These are phyloP conservation scores for Nyctanthes arbortristis DNA, from an alignment of 257 asterid genomes.

Conservation along the genomic window DNA sequence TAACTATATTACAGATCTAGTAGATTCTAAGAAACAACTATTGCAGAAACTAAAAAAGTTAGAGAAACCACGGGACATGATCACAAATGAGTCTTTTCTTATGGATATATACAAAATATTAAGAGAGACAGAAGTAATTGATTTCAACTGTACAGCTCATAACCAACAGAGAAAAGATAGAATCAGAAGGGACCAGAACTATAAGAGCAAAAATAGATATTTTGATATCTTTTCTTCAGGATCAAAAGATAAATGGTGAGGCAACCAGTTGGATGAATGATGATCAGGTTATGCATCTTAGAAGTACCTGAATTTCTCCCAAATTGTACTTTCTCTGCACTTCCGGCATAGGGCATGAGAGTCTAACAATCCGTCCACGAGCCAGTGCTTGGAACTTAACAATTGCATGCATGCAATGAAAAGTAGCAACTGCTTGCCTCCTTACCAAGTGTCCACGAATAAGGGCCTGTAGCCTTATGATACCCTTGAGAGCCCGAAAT, in stretches of 20 bases:
- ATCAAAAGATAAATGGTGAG: neutral
- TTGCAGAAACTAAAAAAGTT: neutral
- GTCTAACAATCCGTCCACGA: conserved; percentile 41
- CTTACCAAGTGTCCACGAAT: conserved; percentile 56
- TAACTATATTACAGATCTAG: neutral
- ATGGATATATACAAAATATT: neutral
- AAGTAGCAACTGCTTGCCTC: conserved; percentile 54
- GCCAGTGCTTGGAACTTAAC: conserved; percentile 52
- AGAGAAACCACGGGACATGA: neutral
- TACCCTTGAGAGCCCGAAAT: conserved; percentile 44
- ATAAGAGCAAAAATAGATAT: too few species aligned
- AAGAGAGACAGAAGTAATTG: neutral
- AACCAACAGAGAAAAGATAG: neutral
- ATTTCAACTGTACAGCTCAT: neutral
- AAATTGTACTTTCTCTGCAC: conserved; percentile 13
- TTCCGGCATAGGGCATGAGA: conserved; percentile 2
- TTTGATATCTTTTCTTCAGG: neutral
- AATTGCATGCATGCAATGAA: conserved; percentile 45
- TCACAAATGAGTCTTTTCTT: neutral
- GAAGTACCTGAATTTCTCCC: conserved; percentile 12
- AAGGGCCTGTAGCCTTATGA: conserved; percentile 49
- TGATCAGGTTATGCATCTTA: neutral
- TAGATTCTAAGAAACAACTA: neutral
- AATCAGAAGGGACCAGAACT: too few species aligned
- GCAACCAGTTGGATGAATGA: neutral